phyloP scores from a whole-genome alignment of 129 eudicot genomes.

The Erigeron canadensis region DNA sequence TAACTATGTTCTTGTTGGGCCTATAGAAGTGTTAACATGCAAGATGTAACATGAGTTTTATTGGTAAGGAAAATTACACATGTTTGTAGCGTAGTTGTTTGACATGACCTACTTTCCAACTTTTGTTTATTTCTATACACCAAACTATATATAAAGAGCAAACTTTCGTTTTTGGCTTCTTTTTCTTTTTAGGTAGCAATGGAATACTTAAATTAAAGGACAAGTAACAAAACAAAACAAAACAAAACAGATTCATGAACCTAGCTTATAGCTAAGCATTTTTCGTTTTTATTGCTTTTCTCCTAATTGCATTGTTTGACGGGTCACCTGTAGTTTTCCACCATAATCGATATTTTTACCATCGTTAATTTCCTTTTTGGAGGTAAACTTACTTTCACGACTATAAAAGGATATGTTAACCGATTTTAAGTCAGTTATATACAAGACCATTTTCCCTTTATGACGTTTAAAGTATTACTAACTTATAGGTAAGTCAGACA shows the following conservation, averaged over 20 bases:
- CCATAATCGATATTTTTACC: not conserved
- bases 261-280: not conserved
- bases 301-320: not conserved
- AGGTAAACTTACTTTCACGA: no score
- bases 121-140: not conserved
- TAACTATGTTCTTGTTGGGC: not conserved
- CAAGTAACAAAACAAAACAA: constrained; percentile 6
- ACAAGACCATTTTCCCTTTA: no score
- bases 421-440: no score
- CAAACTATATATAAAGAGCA: not conserved
- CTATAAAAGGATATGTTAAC: no score
- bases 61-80: constrained; percentile 2
- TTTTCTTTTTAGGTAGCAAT: constrained; percentile 19
- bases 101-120: constrained; percentile 11
- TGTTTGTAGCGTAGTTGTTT: constrained; percentile 3
- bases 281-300: not conserved
- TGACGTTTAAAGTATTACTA: not conserved
- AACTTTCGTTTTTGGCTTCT: constrained; percentile 19
- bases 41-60: not conserved
- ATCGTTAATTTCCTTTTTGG: not conserved
- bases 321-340: not conserved
- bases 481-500: not conserved
- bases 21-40: not conserved
- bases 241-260: constrained; percentile 4
- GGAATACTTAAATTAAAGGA: constrained; percentile 23